Evolutionary conservation across 1,284 basidiomycete genomes (phyloP).

Genomic region (Ceratobasidium sp.): DNA sequence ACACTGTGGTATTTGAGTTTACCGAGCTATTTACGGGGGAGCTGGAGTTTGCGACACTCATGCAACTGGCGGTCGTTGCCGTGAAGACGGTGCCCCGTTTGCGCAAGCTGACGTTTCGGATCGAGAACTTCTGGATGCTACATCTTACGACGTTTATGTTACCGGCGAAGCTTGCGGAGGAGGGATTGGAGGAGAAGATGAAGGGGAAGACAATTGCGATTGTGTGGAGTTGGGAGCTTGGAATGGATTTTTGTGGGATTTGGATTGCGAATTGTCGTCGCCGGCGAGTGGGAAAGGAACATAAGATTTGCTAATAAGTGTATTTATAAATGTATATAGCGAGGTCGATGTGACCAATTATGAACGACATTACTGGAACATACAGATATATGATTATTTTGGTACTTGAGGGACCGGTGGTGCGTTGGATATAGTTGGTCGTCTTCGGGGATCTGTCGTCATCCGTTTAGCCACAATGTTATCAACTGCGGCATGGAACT

Average conservation of each 20-base stretch:
- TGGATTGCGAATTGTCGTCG: conserved; percentile 39
- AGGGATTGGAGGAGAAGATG: conserved; percentile 17
- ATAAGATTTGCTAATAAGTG: conserved; percentile 29
- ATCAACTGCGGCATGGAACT: conserved; percentile 32
- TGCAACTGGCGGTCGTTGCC: conserved; percentile 16
- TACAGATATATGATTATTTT: conserved; percentile 9
- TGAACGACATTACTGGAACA: conserved; percentile 4
- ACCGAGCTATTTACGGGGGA: not conserved
- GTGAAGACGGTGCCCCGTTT: conserved; percentile 27
- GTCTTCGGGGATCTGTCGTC: conserved; percentile 38
- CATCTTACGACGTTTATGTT: conserved; percentile 21
- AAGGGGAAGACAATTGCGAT: conserved; percentile 25
- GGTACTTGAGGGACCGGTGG: not conserved
- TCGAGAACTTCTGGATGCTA: conserved; percentile 42
- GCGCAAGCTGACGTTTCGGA: conserved; percentile 42
- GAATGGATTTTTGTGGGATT: conserved; percentile 34
- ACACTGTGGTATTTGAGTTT: conserved; percentile 34
- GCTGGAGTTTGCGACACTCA: conserved; percentile 19
- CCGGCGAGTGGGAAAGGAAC: conserved; percentile 33
- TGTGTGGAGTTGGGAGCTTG: conserved; percentile 45
- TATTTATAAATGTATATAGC: not conserved
- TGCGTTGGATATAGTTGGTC: conserved; percentile 12
- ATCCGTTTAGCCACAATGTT: conserved; percentile 26
- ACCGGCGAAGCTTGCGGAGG: conserved; percentile 19
- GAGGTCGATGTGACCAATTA: not conserved